Evolutionary conservation across 2,329 filamentous ascomycete species (phyloP), one percentile per base, ranked within the genome.

Genomic region (Claviceps sp.): DNA sequence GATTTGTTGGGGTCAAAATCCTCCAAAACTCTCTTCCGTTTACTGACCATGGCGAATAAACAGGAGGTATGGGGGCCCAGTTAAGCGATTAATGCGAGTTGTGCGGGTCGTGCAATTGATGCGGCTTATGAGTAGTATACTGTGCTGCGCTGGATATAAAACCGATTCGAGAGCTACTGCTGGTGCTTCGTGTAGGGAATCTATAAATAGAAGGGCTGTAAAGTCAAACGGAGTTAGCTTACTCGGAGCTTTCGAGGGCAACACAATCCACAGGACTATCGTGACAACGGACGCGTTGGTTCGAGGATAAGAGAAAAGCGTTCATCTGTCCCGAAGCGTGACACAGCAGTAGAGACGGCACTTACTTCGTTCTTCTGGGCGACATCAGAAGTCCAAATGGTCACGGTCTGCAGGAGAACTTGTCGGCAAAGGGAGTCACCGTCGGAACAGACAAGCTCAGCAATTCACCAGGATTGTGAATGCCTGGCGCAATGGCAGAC

Each of bases 1-100:
- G 81, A 84, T 61, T 80, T 77, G 63, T 83, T 83, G 3, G 78
- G 79, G 63, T 85, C 81, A 58, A 83, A 84, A 51, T 73, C 71
- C 56, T 79, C 74, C 51, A 80, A 66, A 53, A 71, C 71, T 56
- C 75, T 69, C 71, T 82, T 84, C 50, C 80, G 70, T 63, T 82
- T 82, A 52, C 64, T 62, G 45, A 59, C 61, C 66, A 68, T 68
- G n/a, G 49, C 52, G 49, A 40, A 17, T 20, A 17, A 26, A 26
- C 20, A 22, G 11, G 26, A 22, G 17, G 11, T 17, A 36, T 16
- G 40, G 17, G 22, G 5, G 8, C 20, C 20, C 6, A 6, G 38
- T 11, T 11, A 11, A 11, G 29, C 9, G 9, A 34, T 8, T 34
- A 11, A 4, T 34, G 29, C 29, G 29, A 11, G 29, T 34, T 34